Percentiles rank a stretch among this genome's conserved stretches.
These are phyloP conservation scores for Xylariaceae sp. DNA, from an alignment of 2,329 filamentous ascomycete genomes.

Conservation along the genomic window DNA sequence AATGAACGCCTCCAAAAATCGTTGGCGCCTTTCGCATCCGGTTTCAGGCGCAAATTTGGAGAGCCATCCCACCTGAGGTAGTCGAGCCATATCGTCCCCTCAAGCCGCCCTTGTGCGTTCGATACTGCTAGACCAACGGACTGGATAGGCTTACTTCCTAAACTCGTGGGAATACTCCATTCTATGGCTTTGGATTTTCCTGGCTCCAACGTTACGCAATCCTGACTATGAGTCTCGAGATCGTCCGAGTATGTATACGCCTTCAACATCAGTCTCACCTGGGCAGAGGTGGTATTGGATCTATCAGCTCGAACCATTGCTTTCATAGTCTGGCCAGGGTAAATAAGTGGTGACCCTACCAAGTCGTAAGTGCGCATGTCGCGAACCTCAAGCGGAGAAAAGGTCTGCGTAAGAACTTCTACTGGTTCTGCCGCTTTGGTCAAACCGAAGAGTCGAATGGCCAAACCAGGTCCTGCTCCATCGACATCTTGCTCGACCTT, in stretches of 20 bases:
- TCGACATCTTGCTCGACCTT: conserved; percentile 6
- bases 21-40: conserved; percentile 5
- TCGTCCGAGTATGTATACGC: conserved; percentile 14
- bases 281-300: neutral
- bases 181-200: conserved; percentile 8
- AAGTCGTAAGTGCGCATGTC: conserved; percentile 29
- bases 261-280: conserved; percentile 9
- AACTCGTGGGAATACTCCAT: conserved; percentile 29
- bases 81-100: conserved; percentile 27
- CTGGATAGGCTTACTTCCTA: conserved; percentile 32
- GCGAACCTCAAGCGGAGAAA: conserved; percentile 27
- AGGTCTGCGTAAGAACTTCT: conserved; percentile 32
- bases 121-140: conserved; percentile 28
- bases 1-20: conserved; percentile 35
- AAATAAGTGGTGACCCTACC: conserved; percentile 33
- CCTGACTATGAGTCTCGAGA: conserved; percentile 2
- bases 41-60: conserved; percentile 14
- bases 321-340: conserved; percentile 32
- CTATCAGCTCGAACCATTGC: conserved; percentile 14
- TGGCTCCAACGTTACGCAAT: conserved; percentile 1
- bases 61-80: conserved; percentile 27
- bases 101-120: neutral
- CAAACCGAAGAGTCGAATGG: conserved; percentile 8
- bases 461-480: neutral
- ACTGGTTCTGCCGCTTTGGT: conserved; percentile 3